Base-by-base conservation (phyloP, 805 yeast species). In the Candida ortonii region DNA sequence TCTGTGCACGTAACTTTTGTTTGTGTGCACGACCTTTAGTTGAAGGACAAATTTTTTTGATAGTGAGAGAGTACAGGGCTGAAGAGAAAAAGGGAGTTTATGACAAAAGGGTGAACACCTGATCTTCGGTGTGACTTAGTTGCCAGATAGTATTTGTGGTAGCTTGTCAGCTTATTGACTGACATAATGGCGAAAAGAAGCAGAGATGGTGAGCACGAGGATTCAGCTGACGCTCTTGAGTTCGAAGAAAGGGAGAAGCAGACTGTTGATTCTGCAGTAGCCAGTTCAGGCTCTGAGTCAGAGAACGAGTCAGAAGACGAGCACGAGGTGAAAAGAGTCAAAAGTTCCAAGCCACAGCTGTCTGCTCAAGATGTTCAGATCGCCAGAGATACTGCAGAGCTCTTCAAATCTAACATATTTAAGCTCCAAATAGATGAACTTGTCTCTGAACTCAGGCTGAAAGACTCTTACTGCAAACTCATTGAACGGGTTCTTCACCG, bases 391-490 rank as follows among this genome's bases (percentile, higher is more conserved):
- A 85, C 97, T 1, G 93, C 95, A 1, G 97, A 89, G 58, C 65
- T 90, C 28, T 93, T 89, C 76, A 87, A 89, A 54, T 87, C 96
- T 7, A 93, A 89, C 61, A 88, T 93, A 36, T 90, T 93, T 78
- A 93, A 93, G 59, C 63, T 93, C 38, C 96, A 93, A 64, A 88
- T 93, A 41, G 97, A 89, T 61, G 97, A 89, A 56, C 67, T 93
- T 25, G 65, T 93, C 48, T 75, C 77, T 47, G 97, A 90, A 59
- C 74, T 90, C 25, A 75, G 77, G 48, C 59, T 89, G 25, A 84
- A 84, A 49, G 90, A 85, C 13, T 60, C 75, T 12, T 80, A 81
- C 51, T 72, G 82, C 27, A 56, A 73, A 32, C 67, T 70, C 30
- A 76, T 86, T 37, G 95, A 86, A 55, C 80, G 78, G 42, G 83